phyloP scores from a whole-genome alignment of 78 protist species.

The Dictyostelium firmibasis region DNA sequence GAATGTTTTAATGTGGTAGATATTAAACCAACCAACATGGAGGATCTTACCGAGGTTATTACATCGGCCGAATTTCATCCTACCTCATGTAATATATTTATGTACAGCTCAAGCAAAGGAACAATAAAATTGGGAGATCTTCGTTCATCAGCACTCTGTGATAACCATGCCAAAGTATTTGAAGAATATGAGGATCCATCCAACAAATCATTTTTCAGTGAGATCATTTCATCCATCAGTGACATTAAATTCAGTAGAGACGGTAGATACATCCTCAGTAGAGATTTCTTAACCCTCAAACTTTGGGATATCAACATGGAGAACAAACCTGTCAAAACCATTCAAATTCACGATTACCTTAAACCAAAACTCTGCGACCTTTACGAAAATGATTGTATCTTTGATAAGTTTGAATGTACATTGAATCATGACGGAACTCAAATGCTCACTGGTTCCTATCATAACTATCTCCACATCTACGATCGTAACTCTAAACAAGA shows the following conservation, averaged over 20 bases:
- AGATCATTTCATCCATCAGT: slow-evolving; percentile 91
- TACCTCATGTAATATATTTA: slow-evolving; percentile 83
- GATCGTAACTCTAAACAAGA: slow-evolving; percentile 85
- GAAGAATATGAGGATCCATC: slow-evolving; percentile 44
- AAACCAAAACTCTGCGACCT: slow-evolving; percentile 91
- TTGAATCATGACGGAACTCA: slow-evolving; percentile 85
- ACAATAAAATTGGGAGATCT: slow-evolving; percentile 87
- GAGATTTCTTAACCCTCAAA: slow-evolving; percentile 96
- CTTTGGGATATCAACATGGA: slow-evolving; percentile 85
- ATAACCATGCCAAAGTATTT: slow-evolving; percentile 84
- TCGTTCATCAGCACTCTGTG: slow-evolving; percentile 91
- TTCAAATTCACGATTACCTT: slow-evolving; percentile 94
- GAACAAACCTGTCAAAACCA: slow-evolving; percentile 46
- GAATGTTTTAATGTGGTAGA: slow-evolving; percentile 96
- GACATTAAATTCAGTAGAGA: slow-evolving; percentile 91
- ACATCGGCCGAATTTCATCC: slow-evolving; percentile 98
- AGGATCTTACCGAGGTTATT: slow-evolving; percentile 98
- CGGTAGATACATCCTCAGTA: slow-evolving; percentile 94
- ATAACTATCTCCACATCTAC: slow-evolving; percentile 91
- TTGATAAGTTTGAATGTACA: slow-evolving; percentile 96
- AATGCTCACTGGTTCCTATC: slow-evolving; percentile 95
- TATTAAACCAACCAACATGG: slow-evolving; percentile 98
- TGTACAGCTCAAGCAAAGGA: slow-evolving; percentile 93
- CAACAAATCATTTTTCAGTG: slow-evolving; percentile 93
- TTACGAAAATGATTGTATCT: slow-evolving; percentile 96